A percentile compares a stretch with the other conserved stretches of the same genome.
phyloP scores from a whole-genome alignment of 352 stramenopile species.

The Nothophytophthora sp. region DNA sequence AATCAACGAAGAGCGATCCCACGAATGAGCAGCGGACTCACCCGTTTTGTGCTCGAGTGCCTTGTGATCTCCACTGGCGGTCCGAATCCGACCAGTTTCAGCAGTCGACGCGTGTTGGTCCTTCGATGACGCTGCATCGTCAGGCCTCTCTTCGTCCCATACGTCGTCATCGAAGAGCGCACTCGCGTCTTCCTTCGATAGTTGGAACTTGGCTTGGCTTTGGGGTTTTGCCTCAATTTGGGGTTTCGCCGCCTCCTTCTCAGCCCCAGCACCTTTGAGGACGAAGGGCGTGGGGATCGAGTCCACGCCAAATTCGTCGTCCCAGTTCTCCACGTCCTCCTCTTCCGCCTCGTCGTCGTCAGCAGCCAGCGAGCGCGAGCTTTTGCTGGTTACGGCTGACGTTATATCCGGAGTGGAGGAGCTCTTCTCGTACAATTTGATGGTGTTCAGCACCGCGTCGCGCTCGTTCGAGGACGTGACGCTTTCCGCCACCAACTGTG shows the following conservation, averaged over 20 bases:
- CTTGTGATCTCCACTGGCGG: constrained; percentile 4
- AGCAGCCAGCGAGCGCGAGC: constrained; percentile 15
- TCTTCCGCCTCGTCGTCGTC: constrained; percentile 41
- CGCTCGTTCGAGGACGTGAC: constrained; percentile 80
- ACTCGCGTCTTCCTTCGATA: constrained; percentile 79
- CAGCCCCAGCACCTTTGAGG: constrained; percentile 6
- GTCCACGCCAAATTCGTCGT: constrained; percentile 79
- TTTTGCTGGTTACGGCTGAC: constrained; percentile 15
- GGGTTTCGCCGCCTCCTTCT: constrained; percentile 3
- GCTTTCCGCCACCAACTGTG: constrained; percentile 73
- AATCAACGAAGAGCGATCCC: constrained; percentile 62
- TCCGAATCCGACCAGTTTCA: no score
- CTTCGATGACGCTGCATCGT: constrained; percentile 5
- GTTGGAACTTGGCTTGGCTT: constrained; percentile 49
- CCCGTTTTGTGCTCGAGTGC: constrained; percentile 1
- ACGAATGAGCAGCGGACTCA: constrained; percentile 33
- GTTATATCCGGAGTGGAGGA: constrained; percentile 32
- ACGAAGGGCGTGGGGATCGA: constrained; percentile 36
- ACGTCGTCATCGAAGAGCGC: constrained; percentile 70
- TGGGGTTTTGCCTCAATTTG: constrained; percentile 5
- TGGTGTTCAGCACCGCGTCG: constrained; percentile 84
- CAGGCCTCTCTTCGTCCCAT: constrained; percentile 60
- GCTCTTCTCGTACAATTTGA: constrained; percentile 80
- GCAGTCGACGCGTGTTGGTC: not conserved
- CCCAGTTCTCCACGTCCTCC: constrained; percentile 78